Percentiles rank a stretch among this genome's conserved stretches.
Evolutionary conservation across 1,284 basidiomycete genomes (phyloP).

Genomic region (Coniferiporia sulphurascens): DNA sequence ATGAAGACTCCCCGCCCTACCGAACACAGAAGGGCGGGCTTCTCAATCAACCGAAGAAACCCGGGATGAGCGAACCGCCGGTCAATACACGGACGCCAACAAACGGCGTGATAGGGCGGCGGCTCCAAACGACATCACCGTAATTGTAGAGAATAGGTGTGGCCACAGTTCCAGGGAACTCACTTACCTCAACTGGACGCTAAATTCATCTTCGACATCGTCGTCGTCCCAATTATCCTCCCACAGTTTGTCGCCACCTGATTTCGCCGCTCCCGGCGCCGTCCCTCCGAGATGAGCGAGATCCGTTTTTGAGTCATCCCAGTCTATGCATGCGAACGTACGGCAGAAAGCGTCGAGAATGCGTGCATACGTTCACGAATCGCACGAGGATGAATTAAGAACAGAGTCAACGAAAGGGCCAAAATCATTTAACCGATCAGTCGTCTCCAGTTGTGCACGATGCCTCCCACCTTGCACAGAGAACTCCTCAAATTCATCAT

Average conservation of each 20-base stretch:
- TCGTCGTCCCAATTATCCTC: conserved; percentile 99
- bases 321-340: conserved; percentile 45
- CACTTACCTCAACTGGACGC: conserved; percentile 84
- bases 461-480: conserved; percentile 52
- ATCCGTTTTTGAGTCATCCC: conserved; percentile 81
- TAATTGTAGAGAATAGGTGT: no score
- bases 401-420: not conserved
- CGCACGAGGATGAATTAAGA: not conserved
- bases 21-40: not conserved
- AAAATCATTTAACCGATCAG: not conserved
- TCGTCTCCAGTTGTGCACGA: not conserved
- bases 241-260: conserved; percentile 85
- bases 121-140: no score
- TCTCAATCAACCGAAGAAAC: not conserved
- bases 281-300: conserved; percentile 70
- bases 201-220: conserved; percentile 97
- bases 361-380: not conserved
- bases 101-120: not conserved
- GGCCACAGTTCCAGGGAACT: not conserved
- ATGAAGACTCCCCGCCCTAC: not conserved
- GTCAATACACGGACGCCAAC: not conserved
- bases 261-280: conserved; percentile 65
- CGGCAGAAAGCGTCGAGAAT: not conserved
- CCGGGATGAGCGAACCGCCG: not conserved
- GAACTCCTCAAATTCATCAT: conserved; percentile 84